Conservation (phyloP, 2,329 filamentous ascomycete genomes). For the Ophiostoma sp. region DNA sequence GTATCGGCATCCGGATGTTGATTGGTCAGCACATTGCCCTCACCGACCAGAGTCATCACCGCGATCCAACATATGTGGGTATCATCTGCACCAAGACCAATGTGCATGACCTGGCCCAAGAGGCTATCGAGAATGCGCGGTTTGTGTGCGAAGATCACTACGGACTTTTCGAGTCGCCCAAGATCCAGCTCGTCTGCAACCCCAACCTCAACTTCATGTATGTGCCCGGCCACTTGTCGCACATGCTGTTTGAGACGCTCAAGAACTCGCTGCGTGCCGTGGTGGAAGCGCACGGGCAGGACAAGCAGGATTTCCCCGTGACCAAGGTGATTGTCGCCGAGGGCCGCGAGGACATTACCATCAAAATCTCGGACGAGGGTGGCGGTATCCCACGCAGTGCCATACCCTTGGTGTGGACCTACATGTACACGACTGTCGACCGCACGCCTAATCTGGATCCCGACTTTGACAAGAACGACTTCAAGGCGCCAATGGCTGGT, state of each 20-base stretch:
- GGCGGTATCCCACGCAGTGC: slow-evolving; percentile 89
- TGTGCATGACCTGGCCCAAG: slow-evolving; percentile 86
- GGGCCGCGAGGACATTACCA: slow-evolving; percentile 97
- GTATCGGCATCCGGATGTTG: slow-evolving; percentile 97
- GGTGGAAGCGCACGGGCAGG: slow-evolving; percentile 88
- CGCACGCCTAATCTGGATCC: slow-evolving; percentile 91
- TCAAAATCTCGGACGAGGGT: slow-evolving; percentile 96
- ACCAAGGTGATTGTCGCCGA: slow-evolving; percentile 98
- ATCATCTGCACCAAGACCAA: slow-evolving; percentile 99
- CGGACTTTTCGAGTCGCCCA: slow-evolving; percentile 91
- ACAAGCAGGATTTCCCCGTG: slow-evolving; percentile 92
- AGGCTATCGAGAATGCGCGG: slow-evolving; percentile 97
- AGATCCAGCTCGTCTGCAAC: slow-evolving; percentile 93
- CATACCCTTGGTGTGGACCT: slow-evolving; percentile 98
- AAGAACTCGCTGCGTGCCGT: slow-evolving; percentile 98
- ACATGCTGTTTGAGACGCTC: slow-evolving; percentile 98
- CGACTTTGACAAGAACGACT: slow-evolving; percentile 97
- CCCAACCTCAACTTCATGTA: slow-evolving; percentile 98
- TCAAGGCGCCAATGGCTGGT: slow-evolving; percentile 98
- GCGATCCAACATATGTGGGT: slow-evolving; percentile 90
- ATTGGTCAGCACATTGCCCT: slow-evolving; percentile 98
- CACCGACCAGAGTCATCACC: slow-evolving; percentile 83
- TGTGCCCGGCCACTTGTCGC: slow-evolving; percentile 94
- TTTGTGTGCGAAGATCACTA: slow-evolving; percentile 99
- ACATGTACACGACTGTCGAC: slow-evolving; percentile 99